Evolutionary conservation across 176 grass and related monocot species (phyloP).

Genomic region (Aegilops sharonensis): DNA sequence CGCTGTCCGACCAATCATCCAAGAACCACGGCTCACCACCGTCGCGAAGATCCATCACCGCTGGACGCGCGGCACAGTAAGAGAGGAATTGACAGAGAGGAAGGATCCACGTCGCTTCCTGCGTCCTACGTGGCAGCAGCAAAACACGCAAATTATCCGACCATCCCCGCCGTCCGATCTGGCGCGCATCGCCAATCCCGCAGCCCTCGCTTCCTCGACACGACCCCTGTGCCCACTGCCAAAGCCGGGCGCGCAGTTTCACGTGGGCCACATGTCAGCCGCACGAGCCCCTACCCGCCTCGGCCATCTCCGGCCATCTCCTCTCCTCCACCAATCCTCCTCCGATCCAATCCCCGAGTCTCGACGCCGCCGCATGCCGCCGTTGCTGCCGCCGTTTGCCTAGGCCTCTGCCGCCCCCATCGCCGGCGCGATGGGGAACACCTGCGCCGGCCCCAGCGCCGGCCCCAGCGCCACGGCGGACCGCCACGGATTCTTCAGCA

Average conservation of each 20-base stretch:
- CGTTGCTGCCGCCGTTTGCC: not conserved
- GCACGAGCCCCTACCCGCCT: not conserved
- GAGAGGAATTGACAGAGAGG: not conserved
- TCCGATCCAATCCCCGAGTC: constrained; percentile 30
- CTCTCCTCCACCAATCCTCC: constrained; percentile 20
- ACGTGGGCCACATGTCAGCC: constrained; percentile 20
- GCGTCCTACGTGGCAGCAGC: not conserved
- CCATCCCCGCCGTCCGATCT: constrained; percentile 18
- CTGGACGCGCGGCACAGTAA: no score
- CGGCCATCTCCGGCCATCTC: constrained; percentile 29
- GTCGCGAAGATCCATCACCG: no score
- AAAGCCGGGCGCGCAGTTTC: not conserved
- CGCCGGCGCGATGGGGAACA: constrained; percentile 50
- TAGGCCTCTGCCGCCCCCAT: constrained; percentile 26
- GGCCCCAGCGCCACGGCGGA: constrained; percentile 25
- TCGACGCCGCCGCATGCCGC: constrained; percentile 16
- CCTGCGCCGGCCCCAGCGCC: constrained; percentile 42
- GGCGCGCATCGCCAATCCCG: not conserved
- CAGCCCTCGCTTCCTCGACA: not conserved
- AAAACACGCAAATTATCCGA: not conserved
- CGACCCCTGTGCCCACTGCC: not conserved
- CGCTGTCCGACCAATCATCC: no score
- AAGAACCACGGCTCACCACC: no score
- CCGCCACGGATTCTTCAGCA: constrained; percentile 53
- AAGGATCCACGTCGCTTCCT: not conserved